These are phyloP conservation scores for Fusarium compactum DNA, from an alignment of 2,329 filamentous ascomycete genomes.

Conservation along the genomic window DNA sequence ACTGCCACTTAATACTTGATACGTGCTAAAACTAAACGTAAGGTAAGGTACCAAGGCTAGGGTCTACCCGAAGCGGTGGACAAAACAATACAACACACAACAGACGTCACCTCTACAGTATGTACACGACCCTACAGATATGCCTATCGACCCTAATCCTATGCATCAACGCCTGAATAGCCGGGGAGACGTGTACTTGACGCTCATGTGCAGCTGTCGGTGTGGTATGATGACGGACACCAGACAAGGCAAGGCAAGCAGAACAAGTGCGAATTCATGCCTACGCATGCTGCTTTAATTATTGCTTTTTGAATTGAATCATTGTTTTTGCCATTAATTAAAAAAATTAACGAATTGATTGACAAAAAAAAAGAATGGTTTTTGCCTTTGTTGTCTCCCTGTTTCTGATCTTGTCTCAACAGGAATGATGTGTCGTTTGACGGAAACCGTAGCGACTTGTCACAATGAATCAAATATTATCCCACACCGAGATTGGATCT, in stretches of 20 bases:
- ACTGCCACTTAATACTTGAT: conserved; percentile 16
- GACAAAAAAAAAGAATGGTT: neutral
- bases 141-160: conserved; percentile 8
- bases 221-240: conserved; percentile 44
- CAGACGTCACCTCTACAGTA: conserved; percentile 36
- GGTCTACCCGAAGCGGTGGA: conserved; percentile 34
- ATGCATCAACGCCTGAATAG: conserved; percentile 39
- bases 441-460: conserved; percentile 32
- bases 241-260: neutral
- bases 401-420: conserved; percentile 36
- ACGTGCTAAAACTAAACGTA: neutral
- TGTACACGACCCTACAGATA: conserved; percentile 8
- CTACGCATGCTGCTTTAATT: conserved; percentile 1
- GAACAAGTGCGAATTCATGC: neutral
- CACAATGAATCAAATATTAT: conserved; percentile 29
- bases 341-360: neutral
- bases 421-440: conserved; percentile 36
- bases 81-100: conserved; percentile 18
- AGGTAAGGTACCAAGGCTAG: conserved; percentile 10
- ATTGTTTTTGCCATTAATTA: conserved; percentile 15
- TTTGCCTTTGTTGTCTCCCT: conserved; percentile 25
- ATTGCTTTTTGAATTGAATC: conserved; percentile 39
- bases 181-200: conserved; percentile 39
- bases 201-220: conserved; percentile 39
- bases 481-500: conserved; percentile 31